phyloP scores from a whole-genome alignment of 495 filamentous ascomycete genomes.

The Penicillium samsonianum region DNA sequence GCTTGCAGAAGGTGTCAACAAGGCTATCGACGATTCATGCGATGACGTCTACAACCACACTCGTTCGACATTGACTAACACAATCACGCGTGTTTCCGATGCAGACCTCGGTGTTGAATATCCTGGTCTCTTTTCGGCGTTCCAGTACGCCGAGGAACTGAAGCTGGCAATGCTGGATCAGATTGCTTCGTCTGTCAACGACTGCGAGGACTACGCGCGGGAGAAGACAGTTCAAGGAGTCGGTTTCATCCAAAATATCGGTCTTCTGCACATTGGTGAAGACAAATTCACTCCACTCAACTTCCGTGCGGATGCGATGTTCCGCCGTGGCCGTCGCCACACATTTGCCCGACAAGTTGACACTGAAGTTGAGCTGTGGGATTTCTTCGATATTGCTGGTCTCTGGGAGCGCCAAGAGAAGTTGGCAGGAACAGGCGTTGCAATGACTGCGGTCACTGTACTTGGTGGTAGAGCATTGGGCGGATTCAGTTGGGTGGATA shows the following conservation, averaged over 20 bases:
- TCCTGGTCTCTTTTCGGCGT: conserved; percentile 79
- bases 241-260: conserved; percentile 81
- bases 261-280: conserved; percentile 79
- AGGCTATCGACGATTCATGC: conserved; percentile 80
- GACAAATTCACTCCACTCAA: conserved; percentile 79
- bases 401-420: conserved; percentile 93
- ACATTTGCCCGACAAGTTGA: conserved; percentile 80
- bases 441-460: conserved; percentile 86
- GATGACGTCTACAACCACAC: conserved; percentile 82
- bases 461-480: conserved; percentile 79
- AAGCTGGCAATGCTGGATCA: conserved; percentile 88
- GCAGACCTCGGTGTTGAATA: conserved; percentile 79
- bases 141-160: conserved; percentile 90
- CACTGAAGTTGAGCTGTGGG: conserved; percentile 81
- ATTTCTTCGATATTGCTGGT: conserved; percentile 86
- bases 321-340: conserved; percentile 72
- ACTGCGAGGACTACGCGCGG: conserved; percentile 84
- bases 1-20: conserved; percentile 77
- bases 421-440: conserved; percentile 86
- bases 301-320: conserved; percentile 92
- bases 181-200: conserved; percentile 72
- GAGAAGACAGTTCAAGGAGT: conserved; percentile 79
- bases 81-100: conserved; percentile 75
- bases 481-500: conserved; percentile 85
- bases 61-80: conserved; percentile 65